Conservation (phyloP, 345 rosid genomes). For the Noccaea caerulescens region DNA sequence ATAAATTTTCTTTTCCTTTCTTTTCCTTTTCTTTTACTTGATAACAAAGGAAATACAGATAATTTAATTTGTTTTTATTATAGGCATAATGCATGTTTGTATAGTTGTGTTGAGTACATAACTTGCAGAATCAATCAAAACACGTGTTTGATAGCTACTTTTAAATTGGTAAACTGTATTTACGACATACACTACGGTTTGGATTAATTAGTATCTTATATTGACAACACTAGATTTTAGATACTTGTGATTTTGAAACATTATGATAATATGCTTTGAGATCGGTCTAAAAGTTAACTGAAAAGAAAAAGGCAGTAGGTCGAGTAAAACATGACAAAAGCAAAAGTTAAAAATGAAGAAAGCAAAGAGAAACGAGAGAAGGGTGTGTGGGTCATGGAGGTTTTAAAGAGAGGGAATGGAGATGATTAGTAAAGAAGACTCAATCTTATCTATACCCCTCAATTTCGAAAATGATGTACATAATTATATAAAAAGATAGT, state of each 20-base stretch:
- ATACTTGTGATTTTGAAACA: too few species aligned
- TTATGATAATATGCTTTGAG: background rate
- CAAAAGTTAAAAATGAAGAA: slow-evolving; percentile 37
- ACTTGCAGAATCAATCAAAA: too few species aligned
- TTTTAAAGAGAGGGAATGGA: slow-evolving; percentile 36
- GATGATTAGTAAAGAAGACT: slow-evolving; percentile 30
- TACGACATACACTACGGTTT: too few species aligned
- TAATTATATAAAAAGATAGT: background rate
- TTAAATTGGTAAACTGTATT: too few species aligned
- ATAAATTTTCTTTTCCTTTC: background rate
- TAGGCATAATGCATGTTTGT: too few species aligned
- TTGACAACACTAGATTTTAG: too few species aligned
- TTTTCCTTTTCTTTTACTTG: background rate
- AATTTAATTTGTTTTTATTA: too few species aligned
- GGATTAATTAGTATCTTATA: too few species aligned
- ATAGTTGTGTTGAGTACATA: too few species aligned
- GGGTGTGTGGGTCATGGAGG: slow-evolving; percentile 41
- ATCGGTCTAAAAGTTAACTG: background rate
- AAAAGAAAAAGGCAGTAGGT: slow-evolving; percentile 29
- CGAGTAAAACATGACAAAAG: slow-evolving; percentile 39
- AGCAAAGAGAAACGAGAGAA: slow-evolving; percentile 35
- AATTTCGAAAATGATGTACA: background rate
- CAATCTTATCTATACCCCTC: slow-evolving; percentile 39
- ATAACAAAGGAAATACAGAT: background rate
- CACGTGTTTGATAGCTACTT: too few species aligned